phyloP scores from a whole-genome alignment of 495 filamentous ascomycete genomes.

The Daldinia bambusicola region DNA sequence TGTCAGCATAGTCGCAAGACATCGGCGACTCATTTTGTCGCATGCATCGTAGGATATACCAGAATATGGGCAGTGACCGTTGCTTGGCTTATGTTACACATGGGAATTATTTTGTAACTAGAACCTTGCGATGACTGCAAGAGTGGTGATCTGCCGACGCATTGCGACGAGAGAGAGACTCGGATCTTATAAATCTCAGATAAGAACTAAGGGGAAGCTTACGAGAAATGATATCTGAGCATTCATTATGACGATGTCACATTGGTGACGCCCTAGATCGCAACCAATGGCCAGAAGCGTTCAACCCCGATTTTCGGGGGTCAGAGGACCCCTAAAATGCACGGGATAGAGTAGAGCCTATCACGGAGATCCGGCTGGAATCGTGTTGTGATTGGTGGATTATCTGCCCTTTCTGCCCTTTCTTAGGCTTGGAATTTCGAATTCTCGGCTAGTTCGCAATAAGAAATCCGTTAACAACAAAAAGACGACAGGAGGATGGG shows the following conservation, averaged over 20 bases:
- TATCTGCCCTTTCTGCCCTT: not conserved
- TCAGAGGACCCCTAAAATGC: slow-evolving; percentile 43
- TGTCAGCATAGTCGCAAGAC: slow-evolving; percentile 30
- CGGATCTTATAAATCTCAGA: slow-evolving; percentile 27
- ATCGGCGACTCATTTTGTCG: slow-evolving; percentile 26
- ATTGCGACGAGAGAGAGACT: slow-evolving; percentile 5
- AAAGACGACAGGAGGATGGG: slow-evolving; percentile 12
- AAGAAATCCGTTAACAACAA: slow-evolving; percentile 25
- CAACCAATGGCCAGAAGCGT: slow-evolving; percentile 31
- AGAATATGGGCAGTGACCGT: slow-evolving; percentile 32
- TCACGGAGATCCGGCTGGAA: slow-evolving; percentile 37
- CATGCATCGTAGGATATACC: slow-evolving; percentile 37
- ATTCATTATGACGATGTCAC: slow-evolving; percentile 57
- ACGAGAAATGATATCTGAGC: slow-evolving; percentile 68
- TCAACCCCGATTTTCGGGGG: slow-evolving; percentile 45
- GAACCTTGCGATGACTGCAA: slow-evolving; percentile 28
- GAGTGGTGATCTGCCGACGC: slow-evolving; percentile 8
- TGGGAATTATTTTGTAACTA: slow-evolving; percentile 25
- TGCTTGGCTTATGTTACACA: slow-evolving; percentile 34
- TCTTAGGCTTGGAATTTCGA: slow-evolving; percentile 16
- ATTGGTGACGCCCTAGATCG: slow-evolving; percentile 35
- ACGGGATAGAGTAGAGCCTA: slow-evolving; percentile 39
- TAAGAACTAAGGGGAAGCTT: slow-evolving; percentile 42
- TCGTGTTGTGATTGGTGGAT: slow-evolving; percentile 47
- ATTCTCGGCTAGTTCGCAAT: slow-evolving; percentile 20